Base-by-base conservation (phyloP, 371 early-diverging fungal genomes). In the Mortierella polycephala region DNA sequence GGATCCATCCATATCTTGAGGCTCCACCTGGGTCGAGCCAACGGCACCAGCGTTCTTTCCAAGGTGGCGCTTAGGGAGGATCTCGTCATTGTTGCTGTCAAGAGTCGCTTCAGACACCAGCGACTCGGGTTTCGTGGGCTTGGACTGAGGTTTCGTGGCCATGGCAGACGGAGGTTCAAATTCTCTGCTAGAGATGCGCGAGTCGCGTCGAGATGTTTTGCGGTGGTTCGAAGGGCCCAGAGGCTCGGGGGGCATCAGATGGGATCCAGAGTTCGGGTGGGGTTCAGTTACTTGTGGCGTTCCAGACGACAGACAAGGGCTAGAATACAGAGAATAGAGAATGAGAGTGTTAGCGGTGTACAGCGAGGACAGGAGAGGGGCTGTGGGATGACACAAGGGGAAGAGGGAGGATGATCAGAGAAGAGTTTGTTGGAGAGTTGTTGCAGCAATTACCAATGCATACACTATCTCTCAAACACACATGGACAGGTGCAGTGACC, bases 101-200 rank as follows among this genome's bases (percentile, higher is more conserved):
- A 60, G 51, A 18, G 67, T 55, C 12, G 50, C 55, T 49, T 76
- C 71, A 16, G 68, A 67, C 47, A 67, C 40, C 58, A 63, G 23
- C 60, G 63, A 68, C 51, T 72, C 73, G 16, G 79, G 65, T 65
- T 68, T 71, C 55, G 64, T 64, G 67, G 69, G 57, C 79, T 72
- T 77, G 61, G 72, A 30, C 4, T 30, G 30, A 30, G 4, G 30
- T 30, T 68, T 71, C 55, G 64, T 64, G 67, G 69, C 61, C 79
- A 77, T 77, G 61, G 72, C 40, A 55, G 60, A 45, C 40, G 73
- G 30, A 8, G 62, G 23, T 30, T 68, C 61, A 54, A 60, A 60
- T 20, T 60, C 40, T 41, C 60, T 62, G 50, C 56, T 69, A 60
- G 49, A 62, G 51, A 30, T 41, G 30, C 61, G 74, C 47, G 61